phyloP scores from a whole-genome alignment of 164 flowering plant species.

The Cinnamomum chago region DNA sequence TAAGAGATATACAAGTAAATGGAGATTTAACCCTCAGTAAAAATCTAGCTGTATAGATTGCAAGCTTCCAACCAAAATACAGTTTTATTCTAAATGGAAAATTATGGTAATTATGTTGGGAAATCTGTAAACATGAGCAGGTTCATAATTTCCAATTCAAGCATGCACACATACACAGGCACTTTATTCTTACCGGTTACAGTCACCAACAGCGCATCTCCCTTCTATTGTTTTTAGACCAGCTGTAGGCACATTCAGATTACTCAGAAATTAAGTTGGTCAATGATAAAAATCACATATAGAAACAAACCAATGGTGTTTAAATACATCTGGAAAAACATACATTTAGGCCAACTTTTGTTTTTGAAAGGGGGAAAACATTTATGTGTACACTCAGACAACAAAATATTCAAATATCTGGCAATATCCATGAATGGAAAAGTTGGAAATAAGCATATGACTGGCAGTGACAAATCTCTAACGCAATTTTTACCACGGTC shows the following conservation, averaged over 20 bases:
- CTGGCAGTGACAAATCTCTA: not conserved
- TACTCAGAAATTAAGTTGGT: too few relatives aligned
- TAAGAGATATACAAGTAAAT: too few relatives aligned
- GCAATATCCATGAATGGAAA: not conserved
- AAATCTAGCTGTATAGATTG: too few relatives aligned
- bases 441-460: not conserved
- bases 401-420: not conserved
- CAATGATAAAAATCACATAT: too few relatives aligned
- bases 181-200: constrained; percentile 38
- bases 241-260: constrained; percentile 32
- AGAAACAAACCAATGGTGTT: not conserved
- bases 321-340: not conserved
- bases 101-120: not conserved
- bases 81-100: not conserved
- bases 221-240: constrained; percentile 83
- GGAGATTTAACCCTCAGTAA: too few relatives aligned
- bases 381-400: not conserved
- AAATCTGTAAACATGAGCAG: too few relatives aligned
- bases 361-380: not conserved
- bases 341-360: too few relatives aligned
- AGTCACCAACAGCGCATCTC: constrained; percentile 70
- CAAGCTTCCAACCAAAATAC: not conserved
- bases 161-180: too few relatives aligned
- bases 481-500: not conserved
- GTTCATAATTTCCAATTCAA: too few relatives aligned